Evolutionary conservation across 805 yeast genomes (phyloP).

Genomic region (Kazachstania taianensis): DNA sequence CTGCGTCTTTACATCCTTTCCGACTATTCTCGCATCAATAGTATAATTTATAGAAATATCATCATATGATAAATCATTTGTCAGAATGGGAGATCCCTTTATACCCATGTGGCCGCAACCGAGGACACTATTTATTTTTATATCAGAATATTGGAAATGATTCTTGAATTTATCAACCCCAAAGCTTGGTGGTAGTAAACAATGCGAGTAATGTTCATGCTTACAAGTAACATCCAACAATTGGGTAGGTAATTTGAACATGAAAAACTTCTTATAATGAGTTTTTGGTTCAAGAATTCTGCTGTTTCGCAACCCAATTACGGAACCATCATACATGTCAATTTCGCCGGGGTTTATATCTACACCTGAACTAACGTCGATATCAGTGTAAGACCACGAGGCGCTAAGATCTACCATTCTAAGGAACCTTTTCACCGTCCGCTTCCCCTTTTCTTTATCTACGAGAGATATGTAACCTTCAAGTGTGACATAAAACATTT

Average conservation of each 20-base stretch:
- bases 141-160: constrained; percentile 24
- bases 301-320: constrained; percentile 41
- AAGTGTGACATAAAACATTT: constrained; percentile 46
- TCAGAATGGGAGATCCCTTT: constrained; percentile 45
- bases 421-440: constrained; percentile 38
- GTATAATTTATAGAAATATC: constrained; percentile 41
- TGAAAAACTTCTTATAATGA: constrained; percentile 48
- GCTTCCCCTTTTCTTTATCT: constrained; percentile 27
- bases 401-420: constrained; percentile 56
- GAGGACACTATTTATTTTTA: constrained; percentile 25
- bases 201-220: constrained; percentile 33
- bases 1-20: constrained; percentile 29
- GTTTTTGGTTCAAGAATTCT: constrained; percentile 39
- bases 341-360: constrained; percentile 35
- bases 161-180: constrained; percentile 30
- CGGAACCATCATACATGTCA: constrained; percentile 38
- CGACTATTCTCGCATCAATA: constrained; percentile 48
- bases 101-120: constrained; percentile 44
- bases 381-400: constrained; percentile 40
- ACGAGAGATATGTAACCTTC: constrained; percentile 34
- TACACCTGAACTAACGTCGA: constrained; percentile 44
- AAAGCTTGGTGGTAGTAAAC: constrained; percentile 33
- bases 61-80: constrained; percentile 40
- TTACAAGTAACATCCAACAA: constrained; percentile 44
- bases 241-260: constrained; percentile 47